Conservation (phyloP, 805 yeast genomes). For the Jamesozyma lodderae region DNA sequence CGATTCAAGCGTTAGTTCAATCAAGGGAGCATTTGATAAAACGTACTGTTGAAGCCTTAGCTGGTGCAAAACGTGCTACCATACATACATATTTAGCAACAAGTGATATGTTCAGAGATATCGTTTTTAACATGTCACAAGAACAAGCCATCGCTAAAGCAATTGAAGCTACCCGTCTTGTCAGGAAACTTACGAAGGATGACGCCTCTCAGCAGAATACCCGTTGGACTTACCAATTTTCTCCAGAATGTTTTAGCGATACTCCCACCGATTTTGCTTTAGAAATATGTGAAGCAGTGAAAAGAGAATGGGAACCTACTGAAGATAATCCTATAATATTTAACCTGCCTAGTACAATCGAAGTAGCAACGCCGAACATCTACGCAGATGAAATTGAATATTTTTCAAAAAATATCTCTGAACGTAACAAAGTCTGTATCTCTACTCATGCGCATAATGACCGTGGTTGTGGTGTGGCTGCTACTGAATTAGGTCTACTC, state of each 20-base stretch:
- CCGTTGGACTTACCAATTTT: constrained; percentile 65
- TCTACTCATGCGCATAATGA: constrained; percentile 80
- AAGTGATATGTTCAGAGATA: constrained; percentile 62
- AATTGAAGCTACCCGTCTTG: constrained; percentile 51
- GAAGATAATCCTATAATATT: constrained; percentile 60
- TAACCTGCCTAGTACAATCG: constrained; percentile 79
- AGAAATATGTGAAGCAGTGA: constrained; percentile 65
- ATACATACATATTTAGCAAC: constrained; percentile 71
- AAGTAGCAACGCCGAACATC: constrained; percentile 69
- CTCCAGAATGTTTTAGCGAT: constrained; percentile 74
- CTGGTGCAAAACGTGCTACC: constrained; percentile 68
- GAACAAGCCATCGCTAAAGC: constrained; percentile 54
- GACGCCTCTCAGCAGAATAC: constrained; percentile 45
- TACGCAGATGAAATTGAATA: constrained; percentile 80
- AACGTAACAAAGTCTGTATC: constrained; percentile 62
- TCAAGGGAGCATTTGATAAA: constrained; percentile 65
- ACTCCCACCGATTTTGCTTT: constrained; percentile 56
- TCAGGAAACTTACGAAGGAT: constrained; percentile 61
- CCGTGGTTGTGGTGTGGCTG: constrained; percentile 84
- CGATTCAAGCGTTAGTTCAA: constrained; percentile 67
- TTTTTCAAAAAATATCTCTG: constrained; percentile 48
- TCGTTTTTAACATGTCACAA: constrained; percentile 53
- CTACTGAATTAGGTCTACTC: constrained; percentile 69
- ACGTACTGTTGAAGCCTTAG: constrained; percentile 61
- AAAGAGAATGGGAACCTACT: constrained; percentile 63